These are phyloP conservation scores for Tetradesmus lagerheimii DNA, from an alignment of 139 green algal genomes.

Conservation along the genomic window DNA sequence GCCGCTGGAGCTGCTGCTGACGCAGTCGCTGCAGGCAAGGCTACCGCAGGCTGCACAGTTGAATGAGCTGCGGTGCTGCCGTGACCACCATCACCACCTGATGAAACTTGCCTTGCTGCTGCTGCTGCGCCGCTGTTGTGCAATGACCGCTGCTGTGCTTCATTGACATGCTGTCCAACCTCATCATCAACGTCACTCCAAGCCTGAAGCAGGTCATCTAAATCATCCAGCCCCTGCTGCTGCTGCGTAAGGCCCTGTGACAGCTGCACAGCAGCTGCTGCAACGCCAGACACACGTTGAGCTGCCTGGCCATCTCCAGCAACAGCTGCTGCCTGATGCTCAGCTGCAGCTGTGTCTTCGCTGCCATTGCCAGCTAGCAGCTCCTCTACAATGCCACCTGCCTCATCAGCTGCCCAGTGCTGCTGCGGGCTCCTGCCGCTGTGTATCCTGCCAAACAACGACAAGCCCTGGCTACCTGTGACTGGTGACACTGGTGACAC, in stretches of 20 bases:
- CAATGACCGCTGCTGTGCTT: not conserved
- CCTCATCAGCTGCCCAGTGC: constrained; percentile 18
- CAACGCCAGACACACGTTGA: not conserved
- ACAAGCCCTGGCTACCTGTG: constrained; percentile 22
- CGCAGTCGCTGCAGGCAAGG: not conserved
- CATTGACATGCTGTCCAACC: not conserved
- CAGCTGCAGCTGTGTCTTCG: not conserved
- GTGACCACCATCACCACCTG: not conserved
- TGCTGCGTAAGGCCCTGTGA: not conserved
- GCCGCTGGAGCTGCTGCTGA: not conserved
- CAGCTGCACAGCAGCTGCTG: not conserved
- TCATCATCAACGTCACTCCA: not conserved
- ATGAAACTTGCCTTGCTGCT: not conserved
- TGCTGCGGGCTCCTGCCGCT: constrained; percentile 26
- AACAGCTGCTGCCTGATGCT: not conserved
- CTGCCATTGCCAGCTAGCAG: not conserved
- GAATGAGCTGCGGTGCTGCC: not conserved
- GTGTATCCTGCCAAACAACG: constrained; percentile 7
- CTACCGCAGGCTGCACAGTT: not conserved
- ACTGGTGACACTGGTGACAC: not conserved
- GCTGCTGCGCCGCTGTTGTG: not conserved
- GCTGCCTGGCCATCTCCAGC: not conserved
- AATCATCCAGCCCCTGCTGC: not conserved
- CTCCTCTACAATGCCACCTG: constrained; percentile 14
- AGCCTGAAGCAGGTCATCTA: not conserved